These are phyloP conservation scores for Grifola frondosa DNA, from an alignment of 1,284 basidiomycete species.

Conservation along the genomic window DNA sequence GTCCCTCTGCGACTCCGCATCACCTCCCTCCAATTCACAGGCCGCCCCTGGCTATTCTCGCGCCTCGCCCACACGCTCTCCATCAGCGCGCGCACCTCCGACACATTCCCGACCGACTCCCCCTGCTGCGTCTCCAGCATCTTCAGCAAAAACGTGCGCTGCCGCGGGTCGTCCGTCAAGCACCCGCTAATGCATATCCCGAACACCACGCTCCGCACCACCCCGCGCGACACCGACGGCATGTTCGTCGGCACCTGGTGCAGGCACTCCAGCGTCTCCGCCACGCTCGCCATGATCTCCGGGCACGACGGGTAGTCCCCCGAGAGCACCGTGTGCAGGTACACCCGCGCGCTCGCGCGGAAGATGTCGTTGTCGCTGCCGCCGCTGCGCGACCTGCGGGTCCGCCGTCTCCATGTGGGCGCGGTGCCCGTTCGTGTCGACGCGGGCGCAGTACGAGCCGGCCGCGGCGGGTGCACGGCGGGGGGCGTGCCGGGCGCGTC, in stretches of 20 bases:
- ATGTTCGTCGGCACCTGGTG: conserved; percentile 40
- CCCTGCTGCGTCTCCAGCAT: conserved; percentile 51
- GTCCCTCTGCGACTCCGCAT: conserved; percentile 44
- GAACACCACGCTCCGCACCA: conserved; percentile 77
- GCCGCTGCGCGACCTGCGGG: conserved; percentile 38
- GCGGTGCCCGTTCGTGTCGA: conserved; percentile 7
- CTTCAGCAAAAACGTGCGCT: conserved; percentile 45
- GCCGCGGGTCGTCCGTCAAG: conserved; percentile 51
- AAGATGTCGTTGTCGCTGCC: conserved; percentile 67
- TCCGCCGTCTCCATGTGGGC: conserved; percentile 7
- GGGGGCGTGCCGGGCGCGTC: conserved; percentile 18
- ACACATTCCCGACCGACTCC: conserved; percentile 61
- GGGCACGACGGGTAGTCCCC: conserved; percentile 62
- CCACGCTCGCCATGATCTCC: conserved; percentile 57
- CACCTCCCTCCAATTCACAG: conserved; percentile 61
- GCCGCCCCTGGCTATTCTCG: conserved; percentile 23
- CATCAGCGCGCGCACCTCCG: conserved; percentile 56
- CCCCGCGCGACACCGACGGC: conserved; percentile 46
- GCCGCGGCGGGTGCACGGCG: conserved; percentile 17
- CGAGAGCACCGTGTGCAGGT: conserved; percentile 69
- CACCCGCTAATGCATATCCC: conserved; percentile 71
- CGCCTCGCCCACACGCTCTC: conserved; percentile 54
- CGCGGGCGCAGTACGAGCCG: conserved; percentile 14
- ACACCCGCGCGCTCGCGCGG: conserved; percentile 69
- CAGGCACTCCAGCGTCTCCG: conserved; percentile 55